Base-by-base conservation (phyloP, 2,329 filamentous ascomycete species). In the Phyllosticta citrichinensis region DNA sequence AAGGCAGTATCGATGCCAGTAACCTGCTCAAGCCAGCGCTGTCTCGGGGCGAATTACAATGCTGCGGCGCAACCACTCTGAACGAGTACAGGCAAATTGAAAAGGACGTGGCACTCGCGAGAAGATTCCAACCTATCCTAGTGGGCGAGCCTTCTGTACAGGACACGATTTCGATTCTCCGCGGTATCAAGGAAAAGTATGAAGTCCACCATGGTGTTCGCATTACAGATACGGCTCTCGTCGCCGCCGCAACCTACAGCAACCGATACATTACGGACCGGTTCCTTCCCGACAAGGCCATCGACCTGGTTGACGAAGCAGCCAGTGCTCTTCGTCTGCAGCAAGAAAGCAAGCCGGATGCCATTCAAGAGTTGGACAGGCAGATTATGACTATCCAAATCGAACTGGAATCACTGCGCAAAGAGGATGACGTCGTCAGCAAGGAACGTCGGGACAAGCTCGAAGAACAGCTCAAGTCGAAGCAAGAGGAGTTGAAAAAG, bases 361-460 rank as follows among this genome's bases (percentile, higher is more conserved):
- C 93, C 9, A 97, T 99, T 35, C 90, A 95, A 77, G 85, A 88
- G 57, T 83, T 97, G 1, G 93, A 97, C 68, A 89, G 95, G 64
- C 90, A 92, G 69, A 96, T 97, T 63, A 95, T 97, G 84, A 97
- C 93, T 0, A 91, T 97, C 14, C 93, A 97, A 70, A 97, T 99
- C 64, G 93, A 99, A 72, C 81, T 97, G 0, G 94, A 97, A 71
- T 97, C 91, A 63, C 76, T 99, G 52, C 84, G 93, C 57, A 97
- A 97, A 69, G 94, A 99, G 73, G 96, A 87, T 11, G 94, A 99
- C 66, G 81, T 96, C 56, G 87, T 89, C 19, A 96, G 91, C 70
- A 87, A 86, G 66, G 94, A 97, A 74, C 85, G 94, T 19, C 83
- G 91, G 22, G 89, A 95, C 68, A 93, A 93, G 69, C 82, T 97